phyloP scores from a whole-genome alignment of 345 rosid species.

The Aquilaria sinensis region DNA sequence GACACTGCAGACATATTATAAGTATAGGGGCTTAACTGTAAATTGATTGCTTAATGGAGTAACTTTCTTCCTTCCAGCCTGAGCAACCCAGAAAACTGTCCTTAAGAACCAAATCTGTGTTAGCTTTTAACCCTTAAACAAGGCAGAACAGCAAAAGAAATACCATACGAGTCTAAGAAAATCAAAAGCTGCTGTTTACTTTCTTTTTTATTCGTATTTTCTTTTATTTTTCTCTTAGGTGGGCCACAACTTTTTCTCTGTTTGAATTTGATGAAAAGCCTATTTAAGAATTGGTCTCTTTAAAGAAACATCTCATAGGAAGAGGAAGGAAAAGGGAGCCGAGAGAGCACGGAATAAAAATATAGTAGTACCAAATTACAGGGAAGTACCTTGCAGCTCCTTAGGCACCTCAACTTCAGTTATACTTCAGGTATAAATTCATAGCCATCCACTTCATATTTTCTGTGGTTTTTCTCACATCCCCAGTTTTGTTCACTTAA shows the following conservation, averaged over 20 bases:
- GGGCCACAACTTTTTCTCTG: slow-evolving; percentile 20
- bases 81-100: slow-evolving; percentile 1
- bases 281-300: slow-evolving; percentile 20
- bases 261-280: slow-evolving; percentile 19
- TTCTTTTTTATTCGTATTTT: background rate
- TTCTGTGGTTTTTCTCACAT: background rate
- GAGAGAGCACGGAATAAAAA: slow-evolving; percentile 39
- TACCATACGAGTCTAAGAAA: background rate
- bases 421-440: slow-evolving; percentile 1
- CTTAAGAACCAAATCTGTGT: slow-evolving; percentile 8
- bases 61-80: slow-evolving; percentile 9
- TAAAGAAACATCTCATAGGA: slow-evolving; percentile 11
- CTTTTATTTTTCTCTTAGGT: background rate
- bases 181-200: background rate
- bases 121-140: background rate
- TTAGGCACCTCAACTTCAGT: slow-evolving; percentile 3
- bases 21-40: background rate
- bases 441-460: background rate
- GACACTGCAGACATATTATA: background rate
- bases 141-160: slow-evolving; percentile 1
- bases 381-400: slow-evolving; percentile 28
- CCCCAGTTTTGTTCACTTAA: background rate
- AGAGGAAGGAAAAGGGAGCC: slow-evolving; percentile 6
- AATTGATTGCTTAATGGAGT: background rate
- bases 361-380: background rate